These are phyloP conservation scores for Candida stauntonica DNA, from an alignment of 805 yeast species.

Conservation along the genomic window DNA sequence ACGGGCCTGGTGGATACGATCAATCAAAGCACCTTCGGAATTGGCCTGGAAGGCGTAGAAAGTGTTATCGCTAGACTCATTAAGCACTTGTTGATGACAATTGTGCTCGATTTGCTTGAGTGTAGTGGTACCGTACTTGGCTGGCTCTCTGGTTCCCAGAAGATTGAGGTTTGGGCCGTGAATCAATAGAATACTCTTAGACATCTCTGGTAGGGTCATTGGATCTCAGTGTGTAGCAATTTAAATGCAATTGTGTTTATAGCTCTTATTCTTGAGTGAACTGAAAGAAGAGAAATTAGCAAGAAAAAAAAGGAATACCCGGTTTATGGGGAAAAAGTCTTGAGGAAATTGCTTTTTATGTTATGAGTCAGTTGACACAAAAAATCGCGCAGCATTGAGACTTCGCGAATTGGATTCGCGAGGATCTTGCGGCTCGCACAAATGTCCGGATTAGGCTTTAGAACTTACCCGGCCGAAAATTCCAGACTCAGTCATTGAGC, in stretches of 20 bases:
- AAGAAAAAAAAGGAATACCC: not conserved
- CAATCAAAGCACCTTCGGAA: constrained; percentile 43
- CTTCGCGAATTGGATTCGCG: too few species aligned
- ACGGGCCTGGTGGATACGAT: constrained; percentile 44
- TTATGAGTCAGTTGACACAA: constrained; percentile 9
- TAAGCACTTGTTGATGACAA: constrained; percentile 25
- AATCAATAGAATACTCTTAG: constrained; percentile 35
- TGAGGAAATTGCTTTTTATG: not conserved
- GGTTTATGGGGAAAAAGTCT: not conserved
- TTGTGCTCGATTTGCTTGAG: constrained; percentile 39
- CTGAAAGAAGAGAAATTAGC: not conserved
- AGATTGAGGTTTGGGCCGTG: constrained; percentile 49
- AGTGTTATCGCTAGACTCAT: constrained; percentile 27
- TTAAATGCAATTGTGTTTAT: not conserved
- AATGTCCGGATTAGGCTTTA: too few species aligned
- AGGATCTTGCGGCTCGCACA: too few species aligned
- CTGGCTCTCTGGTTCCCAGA: constrained; percentile 47
- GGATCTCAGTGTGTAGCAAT: not conserved
- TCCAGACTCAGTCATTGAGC: too few species aligned
- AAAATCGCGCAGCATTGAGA: constrained; percentile 1
- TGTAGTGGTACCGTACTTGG: constrained; percentile 45
- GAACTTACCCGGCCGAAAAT: too few species aligned
- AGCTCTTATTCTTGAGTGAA: not conserved
- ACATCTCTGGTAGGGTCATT: constrained; percentile 18
- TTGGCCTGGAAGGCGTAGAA: constrained; percentile 38